These are phyloP conservation scores for Trametes coccinea DNA, from an alignment of 768 basidiomycete genomes.

Conservation along the genomic window DNA sequence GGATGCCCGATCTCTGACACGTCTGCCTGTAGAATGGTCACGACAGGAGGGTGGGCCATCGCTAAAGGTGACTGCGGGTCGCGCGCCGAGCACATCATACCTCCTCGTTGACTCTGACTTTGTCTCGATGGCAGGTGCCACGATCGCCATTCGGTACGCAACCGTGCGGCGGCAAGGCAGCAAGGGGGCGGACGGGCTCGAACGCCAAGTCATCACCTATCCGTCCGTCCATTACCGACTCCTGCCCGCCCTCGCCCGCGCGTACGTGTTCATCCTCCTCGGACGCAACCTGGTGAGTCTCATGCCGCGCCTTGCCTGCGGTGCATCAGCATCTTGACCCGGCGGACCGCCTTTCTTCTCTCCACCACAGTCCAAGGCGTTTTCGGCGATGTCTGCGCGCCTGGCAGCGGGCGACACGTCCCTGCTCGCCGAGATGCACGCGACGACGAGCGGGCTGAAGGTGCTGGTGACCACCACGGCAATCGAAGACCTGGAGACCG, in stretches of 20 bases:
- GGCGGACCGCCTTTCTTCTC: no score
- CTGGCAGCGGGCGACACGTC: slow-evolving; percentile 59
- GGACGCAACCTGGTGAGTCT: slow-evolving; percentile 57
- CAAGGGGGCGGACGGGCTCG: slow-evolving; percentile 49
- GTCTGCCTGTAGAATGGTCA: no score
- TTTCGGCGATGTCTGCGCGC: slow-evolving; percentile 48
- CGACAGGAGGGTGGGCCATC: no score
- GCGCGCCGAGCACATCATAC: slow-evolving; percentile 40
- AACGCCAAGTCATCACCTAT: slow-evolving; percentile 67
- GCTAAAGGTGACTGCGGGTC: no score
- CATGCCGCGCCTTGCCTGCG: neutral
- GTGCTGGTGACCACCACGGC: slow-evolving; percentile 53
- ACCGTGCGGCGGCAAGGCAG: slow-evolving; percentile 73
- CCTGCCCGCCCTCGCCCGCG: slow-evolving; percentile 65
- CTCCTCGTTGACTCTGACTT: neutral
- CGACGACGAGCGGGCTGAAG: slow-evolving; percentile 69
- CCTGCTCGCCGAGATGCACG: slow-evolving; percentile 71
- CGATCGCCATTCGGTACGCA: slow-evolving; percentile 68
- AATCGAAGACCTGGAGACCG: slow-evolving; percentile 61
- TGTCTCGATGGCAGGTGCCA: slow-evolving; percentile 42
- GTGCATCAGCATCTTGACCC: no score
- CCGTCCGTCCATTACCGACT: slow-evolving; percentile 76
- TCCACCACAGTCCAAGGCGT: slow-evolving; percentile 45
- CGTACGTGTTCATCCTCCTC: slow-evolving; percentile 68
- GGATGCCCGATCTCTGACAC: no score